These are phyloP conservation scores for Blastobotrys capitulatus DNA, from an alignment of 1,139 yeast genomes.

Conservation along the genomic window DNA sequence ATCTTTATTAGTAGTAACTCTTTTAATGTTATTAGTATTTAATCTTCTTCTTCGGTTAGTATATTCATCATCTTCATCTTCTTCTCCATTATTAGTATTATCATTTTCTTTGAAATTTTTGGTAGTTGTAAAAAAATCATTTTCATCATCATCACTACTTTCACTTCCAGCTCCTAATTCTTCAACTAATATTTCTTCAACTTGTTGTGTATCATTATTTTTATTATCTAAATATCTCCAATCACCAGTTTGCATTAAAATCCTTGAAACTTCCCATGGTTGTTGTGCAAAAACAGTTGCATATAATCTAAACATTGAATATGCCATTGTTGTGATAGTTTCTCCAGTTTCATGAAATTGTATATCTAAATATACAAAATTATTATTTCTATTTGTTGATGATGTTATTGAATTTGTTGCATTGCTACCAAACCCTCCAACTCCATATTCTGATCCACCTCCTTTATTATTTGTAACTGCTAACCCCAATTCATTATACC, in stretches of 20 bases:
- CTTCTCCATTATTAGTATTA: not conserved
- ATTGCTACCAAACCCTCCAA: constrained; percentile 36
- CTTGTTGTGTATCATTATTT: constrained; percentile 5
- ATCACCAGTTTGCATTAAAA: constrained; percentile 75
- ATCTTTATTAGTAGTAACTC: constrained; percentile 13
- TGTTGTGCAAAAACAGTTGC: constrained; percentile 65
- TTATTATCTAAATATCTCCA: constrained; percentile 18
- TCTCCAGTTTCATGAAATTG: constrained; percentile 15
- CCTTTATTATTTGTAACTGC: constrained; percentile 6
- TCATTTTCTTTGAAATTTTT: constrained; percentile 13
- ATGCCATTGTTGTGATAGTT: constrained; percentile 35
- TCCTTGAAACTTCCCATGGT: constrained; percentile 81
- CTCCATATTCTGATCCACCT: too few species aligned
- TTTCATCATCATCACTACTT: constrained; percentile 35
- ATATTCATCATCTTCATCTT: too few species aligned
- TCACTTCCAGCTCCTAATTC: constrained; percentile 7
- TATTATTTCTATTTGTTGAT: constrained; percentile 40
- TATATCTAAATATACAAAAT: constrained; percentile 14
- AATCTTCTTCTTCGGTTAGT: not conserved
- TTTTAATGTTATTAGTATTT: constrained; percentile 9
- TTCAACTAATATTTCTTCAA: too few species aligned
- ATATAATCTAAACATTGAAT: constrained; percentile 62
- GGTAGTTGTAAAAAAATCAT: constrained; percentile 44
- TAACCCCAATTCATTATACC: constrained; percentile 53
- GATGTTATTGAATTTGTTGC: constrained; percentile 39